These are phyloP conservation scores for Albatrellus sp. DNA, from an alignment of 1,284 basidiomycete species.

Conservation along the genomic window DNA sequence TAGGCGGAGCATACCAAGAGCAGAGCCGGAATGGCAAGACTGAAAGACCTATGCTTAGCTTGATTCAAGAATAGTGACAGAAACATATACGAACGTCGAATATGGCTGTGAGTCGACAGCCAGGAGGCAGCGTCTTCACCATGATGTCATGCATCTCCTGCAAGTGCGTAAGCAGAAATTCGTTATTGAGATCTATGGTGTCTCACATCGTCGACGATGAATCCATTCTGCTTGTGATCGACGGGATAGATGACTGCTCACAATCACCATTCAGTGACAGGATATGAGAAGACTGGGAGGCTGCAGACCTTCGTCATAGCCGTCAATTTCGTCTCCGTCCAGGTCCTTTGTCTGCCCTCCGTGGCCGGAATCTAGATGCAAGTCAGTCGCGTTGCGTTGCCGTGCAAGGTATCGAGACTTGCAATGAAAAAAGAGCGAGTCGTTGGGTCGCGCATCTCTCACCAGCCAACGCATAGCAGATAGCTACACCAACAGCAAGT, in stretches of 20 bases:
- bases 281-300: not conserved
- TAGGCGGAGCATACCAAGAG: slow-evolving; percentile 20
- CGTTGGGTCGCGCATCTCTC: slow-evolving; percentile 61
- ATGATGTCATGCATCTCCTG: slow-evolving; percentile 64
- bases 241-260: slow-evolving; percentile 70
- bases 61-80: not conserved
- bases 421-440: slow-evolving; percentile 37
- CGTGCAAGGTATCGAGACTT: not conserved
- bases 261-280: not conserved
- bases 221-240: slow-evolving; percentile 59
- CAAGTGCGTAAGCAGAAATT: slow-evolving; percentile 2
- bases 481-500: not conserved
- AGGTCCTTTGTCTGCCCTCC: slow-evolving; percentile 72
- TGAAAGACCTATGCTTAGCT: slow-evolving; percentile 7
- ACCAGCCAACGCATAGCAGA: slow-evolving; percentile 82
- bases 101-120: slow-evolving; percentile 81
- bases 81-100: slow-evolving; percentile 50
- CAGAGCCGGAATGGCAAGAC: slow-evolving; percentile 36
- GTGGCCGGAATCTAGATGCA: slow-evolving; percentile 59
- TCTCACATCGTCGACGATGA: slow-evolving; percentile 77
- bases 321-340: slow-evolving; percentile 58
- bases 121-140: slow-evolving; percentile 65
- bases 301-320: slow-evolving; percentile 50
- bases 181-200: not conserved
- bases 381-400: no score